These are phyloP conservation scores for Trichoderma sp. DNA, from an alignment of 2,329 filamentous ascomycete species.

Conservation along the genomic window DNA sequence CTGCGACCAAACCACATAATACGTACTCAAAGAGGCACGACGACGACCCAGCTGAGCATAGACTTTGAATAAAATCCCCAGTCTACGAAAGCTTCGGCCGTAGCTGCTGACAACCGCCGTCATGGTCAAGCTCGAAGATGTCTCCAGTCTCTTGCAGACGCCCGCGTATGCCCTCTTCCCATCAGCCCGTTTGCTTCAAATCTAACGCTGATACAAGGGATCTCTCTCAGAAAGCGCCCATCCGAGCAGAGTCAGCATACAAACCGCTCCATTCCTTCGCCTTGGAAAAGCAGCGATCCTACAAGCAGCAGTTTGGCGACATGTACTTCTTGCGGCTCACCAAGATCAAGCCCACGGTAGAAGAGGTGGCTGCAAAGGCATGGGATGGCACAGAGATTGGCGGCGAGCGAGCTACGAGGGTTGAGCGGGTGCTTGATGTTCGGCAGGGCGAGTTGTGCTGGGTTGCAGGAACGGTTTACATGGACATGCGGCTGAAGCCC, in stretches of 20 bases:
- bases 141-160: constrained; percentile 51
- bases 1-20: not conserved
- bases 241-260: constrained; percentile 65
- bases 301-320: constrained; percentile 94
- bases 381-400: constrained; percentile 82
- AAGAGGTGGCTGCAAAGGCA: constrained; percentile 70
- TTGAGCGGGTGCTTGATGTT: constrained; percentile 91
- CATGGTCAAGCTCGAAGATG: constrained; percentile 52
- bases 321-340: constrained; percentile 95
- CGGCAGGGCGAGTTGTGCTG: constrained; percentile 94
- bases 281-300: constrained; percentile 72
- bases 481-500: constrained; percentile 95
- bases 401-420: constrained; percentile 72
- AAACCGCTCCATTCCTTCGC: constrained; percentile 74
- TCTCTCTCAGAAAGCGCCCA: constrained; percentile 46
- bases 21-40: not conserved
- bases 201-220: constrained; percentile 35
- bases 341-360: constrained; percentile 82
- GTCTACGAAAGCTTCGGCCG: not conserved
- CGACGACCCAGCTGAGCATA: not conserved
- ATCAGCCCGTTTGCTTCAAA: not conserved
- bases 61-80: not conserved
- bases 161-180: constrained; percentile 36
- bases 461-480: constrained; percentile 92
- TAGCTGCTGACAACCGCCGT: not conserved